Conservation (phyloP, 768 basidiomycete species). For the Tephrocybe rancida region DNA sequence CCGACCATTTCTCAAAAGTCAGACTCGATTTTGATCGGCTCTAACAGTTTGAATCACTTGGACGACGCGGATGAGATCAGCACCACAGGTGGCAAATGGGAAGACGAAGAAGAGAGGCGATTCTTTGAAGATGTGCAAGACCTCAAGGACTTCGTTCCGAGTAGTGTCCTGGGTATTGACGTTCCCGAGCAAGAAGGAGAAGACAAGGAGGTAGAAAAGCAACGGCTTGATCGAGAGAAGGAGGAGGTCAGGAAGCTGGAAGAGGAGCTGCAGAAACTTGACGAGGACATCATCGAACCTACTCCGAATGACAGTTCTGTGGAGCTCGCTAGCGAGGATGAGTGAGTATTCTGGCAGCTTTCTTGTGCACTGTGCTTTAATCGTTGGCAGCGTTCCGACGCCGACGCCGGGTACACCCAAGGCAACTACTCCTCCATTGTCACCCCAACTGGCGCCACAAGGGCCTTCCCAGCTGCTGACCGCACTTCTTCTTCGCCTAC, state of each 20-base stretch:
- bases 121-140: constrained; percentile 96
- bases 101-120: constrained; percentile 93
- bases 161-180: constrained; percentile 80
- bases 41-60: constrained; percentile 36
- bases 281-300: constrained; percentile 24
- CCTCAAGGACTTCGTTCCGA: constrained; percentile 89
- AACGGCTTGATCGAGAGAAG: constrained; percentile 54
- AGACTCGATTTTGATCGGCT: constrained; percentile 79
- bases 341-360: constrained; percentile 29
- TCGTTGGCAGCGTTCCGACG: constrained; percentile 44
- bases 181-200: constrained; percentile 44
- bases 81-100: constrained; percentile 85
- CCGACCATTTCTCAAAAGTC: constrained; percentile 81
- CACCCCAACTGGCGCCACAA: constrained; percentile 77
- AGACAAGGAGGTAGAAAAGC: constrained; percentile 53
- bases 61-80: constrained; percentile 59
- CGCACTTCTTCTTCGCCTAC: constrained; percentile 85
- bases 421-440: constrained; percentile 56
- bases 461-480: constrained; percentile 94
- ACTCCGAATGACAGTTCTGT: constrained; percentile 14
- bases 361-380: constrained; percentile 21
- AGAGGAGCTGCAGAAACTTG: constrained; percentile 72
- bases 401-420: constrained; percentile 73
- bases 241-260: constrained; percentile 78
- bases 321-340: constrained; percentile 38